Evolutionary conservation across 177 flowering plant species (phyloP), one percentile per base, ranked within the genome.

Genomic region (Tripterygium wilfordii): DNA sequence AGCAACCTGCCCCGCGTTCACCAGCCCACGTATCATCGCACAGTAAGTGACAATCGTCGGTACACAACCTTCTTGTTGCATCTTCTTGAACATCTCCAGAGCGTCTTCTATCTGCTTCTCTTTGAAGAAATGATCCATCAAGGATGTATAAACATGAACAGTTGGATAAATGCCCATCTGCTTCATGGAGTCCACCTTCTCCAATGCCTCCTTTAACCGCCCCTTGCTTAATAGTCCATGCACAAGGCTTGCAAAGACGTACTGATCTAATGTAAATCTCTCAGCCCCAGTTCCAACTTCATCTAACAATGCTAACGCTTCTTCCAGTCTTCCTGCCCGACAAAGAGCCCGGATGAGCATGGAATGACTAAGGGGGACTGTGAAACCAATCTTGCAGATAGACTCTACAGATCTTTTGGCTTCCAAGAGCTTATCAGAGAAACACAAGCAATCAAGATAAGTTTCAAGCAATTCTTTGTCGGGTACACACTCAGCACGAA

Each of bases 91-190:
- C 5, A 62, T 59, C 28, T 76, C 82, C 51, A 81, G 10, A 28
- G 89, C 96, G 52, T 51, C 76, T 6, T 32, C 70, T 0, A 66
- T 39, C 47, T 88, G 65, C 42, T 76, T 80, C 50, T 69, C 80
- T 65, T 67, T 81, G 31, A 78, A 77, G 66, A 56, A 83, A 60
- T 81, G 67, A 29, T 65, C 70, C 2, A 88, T 72, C 18, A 91
- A 57, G 9, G 95, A 82, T 41, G 98, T 85, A 48, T 82, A 85
- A 0, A 85, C 85, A 63, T 85, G 96, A 23, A 79, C 86, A 4
- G 82, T 80, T 14, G 95, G 91, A 49, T 37, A 15, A 36, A 72
- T 62, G 10, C 95, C 96, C 0, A 36, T 48, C 47, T 61, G 51
- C 60, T 67, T 85, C 92, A 85, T 78, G 2, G 65, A 54, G 5